A percentile compares a stretch with the other conserved stretches of the same genome.
Conservation (phyloP, 2,329 filamentous ascomycete genomes). For the Ophidiomyces ophidiicola region DNA sequence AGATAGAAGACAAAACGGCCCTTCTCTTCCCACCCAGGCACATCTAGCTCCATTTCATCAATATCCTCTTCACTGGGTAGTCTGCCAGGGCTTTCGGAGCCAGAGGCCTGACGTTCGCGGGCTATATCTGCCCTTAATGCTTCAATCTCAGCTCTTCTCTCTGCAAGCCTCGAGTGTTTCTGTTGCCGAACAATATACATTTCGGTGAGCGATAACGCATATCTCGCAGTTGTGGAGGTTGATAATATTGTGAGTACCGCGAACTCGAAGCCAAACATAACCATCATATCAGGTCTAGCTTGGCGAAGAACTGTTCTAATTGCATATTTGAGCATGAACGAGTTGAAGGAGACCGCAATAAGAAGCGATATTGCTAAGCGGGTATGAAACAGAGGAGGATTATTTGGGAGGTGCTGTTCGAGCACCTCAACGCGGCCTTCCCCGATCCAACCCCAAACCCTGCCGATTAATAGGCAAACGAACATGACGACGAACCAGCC, state of each 20-base stretch:
- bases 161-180: slow-evolving; percentile 54
- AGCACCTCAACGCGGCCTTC: slow-evolving; percentile 87
- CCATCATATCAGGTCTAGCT: slow-evolving; percentile 95
- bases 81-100: slow-evolving; percentile 29
- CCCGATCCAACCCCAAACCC: slow-evolving; percentile 97
- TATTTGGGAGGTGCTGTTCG: slow-evolving; percentile 86
- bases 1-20: slow-evolving; percentile 83
- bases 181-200: slow-evolving; percentile 63
- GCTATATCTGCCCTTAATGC: slow-evolving; percentile 39
- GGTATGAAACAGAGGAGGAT: slow-evolving; percentile 76
- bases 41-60: slow-evolving; percentile 87
- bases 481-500: slow-evolving; percentile 97
- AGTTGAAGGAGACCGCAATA: slow-evolving; percentile 67
- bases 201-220: slow-evolving; percentile 66
- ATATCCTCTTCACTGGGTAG: slow-evolving; percentile 60
- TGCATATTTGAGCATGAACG: slow-evolving; percentile 68
- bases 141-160: slow-evolving; percentile 56
- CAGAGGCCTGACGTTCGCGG: slow-evolving; percentile 26
- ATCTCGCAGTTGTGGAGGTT: slow-evolving; percentile 64
- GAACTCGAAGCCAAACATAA: slow-evolving; percentile 98
- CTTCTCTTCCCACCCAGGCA: slow-evolving; percentile 93
- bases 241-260: slow-evolving; percentile 74
- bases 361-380: slow-evolving; percentile 67
- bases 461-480: slow-evolving; percentile 77
- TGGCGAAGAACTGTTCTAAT: slow-evolving; percentile 72